Evolutionary conservation across 2,329 filamentous ascomycete species (phyloP).

Genomic region (Hypoxylon sp.): DNA sequence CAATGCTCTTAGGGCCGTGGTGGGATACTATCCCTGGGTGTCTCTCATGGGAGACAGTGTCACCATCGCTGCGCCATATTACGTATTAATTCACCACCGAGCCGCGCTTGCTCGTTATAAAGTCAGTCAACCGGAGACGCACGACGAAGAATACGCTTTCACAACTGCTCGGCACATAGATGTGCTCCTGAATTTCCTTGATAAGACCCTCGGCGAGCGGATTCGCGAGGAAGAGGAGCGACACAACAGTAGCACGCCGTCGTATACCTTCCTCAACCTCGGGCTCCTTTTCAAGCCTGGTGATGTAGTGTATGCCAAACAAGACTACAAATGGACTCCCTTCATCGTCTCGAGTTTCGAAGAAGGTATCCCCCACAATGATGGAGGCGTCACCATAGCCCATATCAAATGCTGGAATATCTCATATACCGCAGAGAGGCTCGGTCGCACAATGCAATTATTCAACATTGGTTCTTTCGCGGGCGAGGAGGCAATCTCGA

Average conservation of each 20-base stretch:
- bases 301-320: slow-evolving; percentile 61
- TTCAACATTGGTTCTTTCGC: slow-evolving; percentile 58
- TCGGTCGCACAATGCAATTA: slow-evolving; percentile 58
- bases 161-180: slow-evolving; percentile 63
- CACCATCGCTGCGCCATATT: slow-evolving; percentile 63
- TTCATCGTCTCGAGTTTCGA: slow-evolving; percentile 59
- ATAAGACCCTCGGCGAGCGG: slow-evolving; percentile 56
- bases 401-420: slow-evolving; percentile 62
- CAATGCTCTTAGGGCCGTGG: slow-evolving; percentile 64
- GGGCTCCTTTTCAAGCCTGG: slow-evolving; percentile 65
- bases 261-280: slow-evolving; percentile 62
- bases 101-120: slow-evolving; percentile 61
- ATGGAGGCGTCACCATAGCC: slow-evolving; percentile 32
- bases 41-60: slow-evolving; percentile 57
- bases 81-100: slow-evolving; percentile 64
- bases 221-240: slow-evolving; percentile 60
- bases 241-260: slow-evolving; percentile 57
- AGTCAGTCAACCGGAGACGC: slow-evolving; percentile 58
- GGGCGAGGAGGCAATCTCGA: slow-evolving; percentile 62
- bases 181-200: slow-evolving; percentile 62
- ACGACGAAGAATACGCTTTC: slow-evolving; percentile 59
- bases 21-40: slow-evolving; percentile 64
- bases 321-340: slow-evolving; percentile 59
- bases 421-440: slow-evolving; percentile 53
- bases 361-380: background rate